These are phyloP conservation scores for Hibiscus mutabilis DNA, from an alignment of 345 rosid species.

Conservation along the genomic window DNA sequence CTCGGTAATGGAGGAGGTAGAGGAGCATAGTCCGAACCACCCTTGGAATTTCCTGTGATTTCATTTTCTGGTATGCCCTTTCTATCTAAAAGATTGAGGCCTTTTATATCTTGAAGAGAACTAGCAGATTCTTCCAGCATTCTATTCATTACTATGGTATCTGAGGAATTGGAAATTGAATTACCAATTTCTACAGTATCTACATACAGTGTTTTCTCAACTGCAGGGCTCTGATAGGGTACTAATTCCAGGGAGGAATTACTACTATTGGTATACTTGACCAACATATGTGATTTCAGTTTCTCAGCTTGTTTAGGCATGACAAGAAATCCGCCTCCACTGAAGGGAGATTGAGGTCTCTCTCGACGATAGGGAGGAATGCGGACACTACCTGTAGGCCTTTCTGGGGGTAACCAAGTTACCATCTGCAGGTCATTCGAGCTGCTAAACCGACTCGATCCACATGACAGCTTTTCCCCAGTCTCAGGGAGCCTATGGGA, in stretches of 20 bases:
- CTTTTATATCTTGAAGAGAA: slow-evolving; percentile 22
- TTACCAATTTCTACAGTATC: slow-evolving; percentile 40
- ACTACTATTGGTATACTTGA: slow-evolving; percentile 27
- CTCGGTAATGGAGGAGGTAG: slow-evolving; percentile 62
- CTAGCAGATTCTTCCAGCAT: slow-evolving; percentile 15
- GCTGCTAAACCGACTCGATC: slow-evolving; percentile 38
- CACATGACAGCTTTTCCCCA: slow-evolving; percentile 31
- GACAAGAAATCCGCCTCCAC: slow-evolving; percentile 37
- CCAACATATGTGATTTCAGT: slow-evolving; percentile 32
- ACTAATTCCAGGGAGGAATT: slow-evolving; percentile 47
- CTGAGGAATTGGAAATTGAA: slow-evolving; percentile 25
- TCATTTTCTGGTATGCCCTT: slow-evolving; percentile 10
- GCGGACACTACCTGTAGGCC: slow-evolving; percentile 31
- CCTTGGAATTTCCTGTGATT: slow-evolving; percentile 8
- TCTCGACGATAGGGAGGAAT: slow-evolving; percentile 48
- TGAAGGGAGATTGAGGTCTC: slow-evolving; percentile 47
- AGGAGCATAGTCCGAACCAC: slow-evolving; percentile 15
- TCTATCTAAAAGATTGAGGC: slow-evolving; percentile 16
- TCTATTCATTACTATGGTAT: slow-evolving; percentile 17
- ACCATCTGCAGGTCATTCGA: slow-evolving; percentile 26
- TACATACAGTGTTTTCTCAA: slow-evolving; percentile 58
- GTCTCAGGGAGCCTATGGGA: slow-evolving; percentile 30
- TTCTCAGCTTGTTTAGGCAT: slow-evolving; percentile 52
- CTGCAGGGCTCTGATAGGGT: slow-evolving; percentile 29
- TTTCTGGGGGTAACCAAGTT: slow-evolving; percentile 44